Conservation (phyloP, 805 yeast species). For the Torulaspora maleeae region DNA sequence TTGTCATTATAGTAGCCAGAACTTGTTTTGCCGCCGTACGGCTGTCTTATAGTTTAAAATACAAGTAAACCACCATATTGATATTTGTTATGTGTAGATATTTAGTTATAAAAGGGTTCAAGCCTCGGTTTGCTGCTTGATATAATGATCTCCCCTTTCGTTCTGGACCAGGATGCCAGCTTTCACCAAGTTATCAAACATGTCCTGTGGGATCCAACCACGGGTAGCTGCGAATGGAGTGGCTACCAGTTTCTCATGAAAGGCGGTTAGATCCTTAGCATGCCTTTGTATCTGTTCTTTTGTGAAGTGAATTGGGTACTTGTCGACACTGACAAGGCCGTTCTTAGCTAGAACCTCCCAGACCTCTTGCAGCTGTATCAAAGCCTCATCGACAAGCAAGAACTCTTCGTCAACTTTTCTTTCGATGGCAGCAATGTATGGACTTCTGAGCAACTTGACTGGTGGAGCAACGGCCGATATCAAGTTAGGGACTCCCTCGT, state of each 20-base stretch:
- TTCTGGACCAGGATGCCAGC: conserved; percentile 64
- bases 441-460: conserved; percentile 61
- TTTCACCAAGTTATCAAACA: conserved; percentile 66
- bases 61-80: neutral
- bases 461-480: conserved; percentile 84
- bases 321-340: conserved; percentile 46
- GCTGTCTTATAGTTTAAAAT: neutral
- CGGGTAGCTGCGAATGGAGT: conserved; percentile 85
- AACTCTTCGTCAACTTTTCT: conserved; percentile 53
- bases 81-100: neutral
- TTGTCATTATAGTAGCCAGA: neutral
- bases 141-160: conserved; percentile 51
- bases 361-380: conserved; percentile 59
- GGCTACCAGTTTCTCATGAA: conserved; percentile 62
- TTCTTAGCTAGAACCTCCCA: conserved; percentile 65
- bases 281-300: conserved; percentile 57
- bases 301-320: conserved; percentile 58
- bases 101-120: neutral
- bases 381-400: conserved; percentile 59
- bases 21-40: neutral
- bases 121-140: conserved; percentile 39
- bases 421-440: conserved; percentile 58
- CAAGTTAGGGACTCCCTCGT: conserved; percentile 57
- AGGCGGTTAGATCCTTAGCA: conserved; percentile 53
- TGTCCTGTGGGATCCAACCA: conserved; percentile 95